Evolutionary conservation across 352 stramenopile genomes (phyloP), one percentile per base, ranked within the genome.

Genomic region (Pythium myriotylum): DNA sequence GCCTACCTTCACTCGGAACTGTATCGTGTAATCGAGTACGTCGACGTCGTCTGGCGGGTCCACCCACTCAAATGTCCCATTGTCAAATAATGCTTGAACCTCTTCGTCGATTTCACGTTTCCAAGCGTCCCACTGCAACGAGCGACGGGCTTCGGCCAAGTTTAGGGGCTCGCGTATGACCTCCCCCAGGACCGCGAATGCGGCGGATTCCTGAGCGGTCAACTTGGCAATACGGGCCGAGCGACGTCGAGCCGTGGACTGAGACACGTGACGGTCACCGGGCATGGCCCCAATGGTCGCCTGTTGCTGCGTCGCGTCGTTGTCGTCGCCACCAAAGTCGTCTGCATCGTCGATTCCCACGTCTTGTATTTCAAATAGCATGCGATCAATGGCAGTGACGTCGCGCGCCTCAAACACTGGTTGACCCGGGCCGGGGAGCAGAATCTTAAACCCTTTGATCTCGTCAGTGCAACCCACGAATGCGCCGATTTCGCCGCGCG

Each of bases 1-100:
- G 24, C 47, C 37, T 1, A 19, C 49, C 57, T 65, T 65, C 3
- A 57, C 4, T 7, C 48, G 46, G 20, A 60, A 60, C 32, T 66
- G 59, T 2, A 59, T 12, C 4, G 43, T 54, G 41, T 59, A 8
- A 43, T 54, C 59, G n/a, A 66, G 57, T 26, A 53, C 48, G 6
- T 22, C 2, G 5, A 29, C 33, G 17, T 32, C n/a, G 2, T 23
- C 1, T 6, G 59, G 50, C 1, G 14, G 3, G 2, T 40, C 29
- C 0, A 53, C 48, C 37, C 20, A 33, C 10, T 54, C 50, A 17
- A 60, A 66, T 23, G 41, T 64, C 2, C 24, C 42, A n/a, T 60
- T 60, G 12, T 56, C 20, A 9, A 53, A 41, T 0, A 66, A 33
- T 3, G 59, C 40, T 2, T 41, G 0, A 4, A 66, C 42, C 24